A percentile compares a stretch with the other conserved stretches of the same genome.
phyloP scores from a whole-genome alignment of 1,139 yeast genomes.

The Yamadazyma pseudoaaseri region DNA sequence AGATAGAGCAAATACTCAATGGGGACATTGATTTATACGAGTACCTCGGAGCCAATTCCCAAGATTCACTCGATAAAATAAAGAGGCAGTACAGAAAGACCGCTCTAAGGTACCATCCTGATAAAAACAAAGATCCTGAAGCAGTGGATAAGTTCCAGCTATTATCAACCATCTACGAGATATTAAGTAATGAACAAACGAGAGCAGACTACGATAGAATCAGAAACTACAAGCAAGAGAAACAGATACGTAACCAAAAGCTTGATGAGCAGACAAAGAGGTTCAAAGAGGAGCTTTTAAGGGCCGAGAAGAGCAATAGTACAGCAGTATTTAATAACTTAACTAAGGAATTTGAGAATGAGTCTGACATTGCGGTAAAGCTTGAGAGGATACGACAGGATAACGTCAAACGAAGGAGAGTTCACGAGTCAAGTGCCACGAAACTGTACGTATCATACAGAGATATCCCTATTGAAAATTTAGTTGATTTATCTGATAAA shows the following conservation, averaged over 20 bases:
- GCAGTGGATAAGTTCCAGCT: constrained; percentile 36
- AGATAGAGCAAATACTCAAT: constrained; percentile 21
- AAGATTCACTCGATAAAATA: constrained; percentile 53
- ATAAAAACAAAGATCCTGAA: constrained; percentile 40
- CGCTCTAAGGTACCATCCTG: constrained; percentile 76
- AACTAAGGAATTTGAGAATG: constrained; percentile 8
- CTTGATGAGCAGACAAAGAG: constrained; percentile 26
- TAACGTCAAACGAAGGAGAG: constrained; percentile 27
- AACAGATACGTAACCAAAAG: constrained; percentile 14
- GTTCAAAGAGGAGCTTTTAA: constrained; percentile 34
- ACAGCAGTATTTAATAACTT: constrained; percentile 8
- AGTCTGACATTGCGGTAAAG: constrained; percentile 14
- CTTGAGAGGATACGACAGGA: constrained; percentile 31
- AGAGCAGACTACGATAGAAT: constrained; percentile 37
- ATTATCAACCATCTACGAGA: constrained; percentile 37
- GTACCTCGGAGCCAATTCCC: constrained; percentile 25
- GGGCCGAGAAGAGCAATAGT: constrained; percentile 23
- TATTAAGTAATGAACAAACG: constrained; percentile 31
- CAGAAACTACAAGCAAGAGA: constrained; percentile 16
- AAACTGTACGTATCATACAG: constrained; percentile 19
- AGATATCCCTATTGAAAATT: constrained; percentile 16
- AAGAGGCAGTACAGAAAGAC: constrained; percentile 80
- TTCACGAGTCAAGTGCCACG: constrained; percentile 16
- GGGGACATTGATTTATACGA: constrained; percentile 35
- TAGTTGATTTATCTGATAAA: constrained; percentile 3